Percentiles rank a stretch among this genome's conserved stretches.
Conservation (phyloP, 257 asterid species). For the Scutellaria barbata region DNA sequence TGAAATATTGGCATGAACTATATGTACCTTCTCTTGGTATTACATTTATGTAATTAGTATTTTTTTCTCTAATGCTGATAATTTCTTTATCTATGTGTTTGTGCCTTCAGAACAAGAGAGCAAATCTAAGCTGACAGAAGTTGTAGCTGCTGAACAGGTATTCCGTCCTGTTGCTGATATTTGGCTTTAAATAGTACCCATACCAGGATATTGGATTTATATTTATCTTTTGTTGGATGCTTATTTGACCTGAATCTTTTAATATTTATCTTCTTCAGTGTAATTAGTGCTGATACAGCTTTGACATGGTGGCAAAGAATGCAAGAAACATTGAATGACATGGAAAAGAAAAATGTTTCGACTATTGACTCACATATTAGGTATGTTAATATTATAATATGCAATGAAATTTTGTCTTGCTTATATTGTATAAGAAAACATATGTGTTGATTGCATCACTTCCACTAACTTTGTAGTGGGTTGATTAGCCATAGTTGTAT, state of each 20-base stretch:
- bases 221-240: constrained; percentile 25
- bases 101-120: constrained; percentile 50
- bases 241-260: constrained; percentile 17
- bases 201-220: background rate
- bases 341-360: constrained; percentile 61
- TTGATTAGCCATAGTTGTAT: background rate
- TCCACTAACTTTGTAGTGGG: too few relatives aligned
- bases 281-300: constrained; percentile 60
- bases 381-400: constrained; percentile 41
- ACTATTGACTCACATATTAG: constrained; percentile 56
- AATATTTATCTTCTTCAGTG: constrained; percentile 56
- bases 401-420: background rate
- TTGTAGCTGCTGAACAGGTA: constrained; percentile 62
- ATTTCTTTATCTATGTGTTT: constrained; percentile 14
- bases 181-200: constrained; percentile 14
- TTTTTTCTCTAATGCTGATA: constrained; percentile 18
- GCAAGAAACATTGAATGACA: constrained; percentile 55
- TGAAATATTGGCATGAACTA: constrained; percentile 16
- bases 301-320: constrained; percentile 50
- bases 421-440: background rate
- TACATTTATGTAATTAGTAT: background rate
- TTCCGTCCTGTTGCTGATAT: constrained; percentile 26
- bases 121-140: constrained; percentile 47
- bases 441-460: too few relatives aligned
- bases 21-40: background rate